These are phyloP conservation scores for Tetrahymena borealis DNA, from an alignment of 73 alveolate genomes.

Conservation along the genomic window DNA sequence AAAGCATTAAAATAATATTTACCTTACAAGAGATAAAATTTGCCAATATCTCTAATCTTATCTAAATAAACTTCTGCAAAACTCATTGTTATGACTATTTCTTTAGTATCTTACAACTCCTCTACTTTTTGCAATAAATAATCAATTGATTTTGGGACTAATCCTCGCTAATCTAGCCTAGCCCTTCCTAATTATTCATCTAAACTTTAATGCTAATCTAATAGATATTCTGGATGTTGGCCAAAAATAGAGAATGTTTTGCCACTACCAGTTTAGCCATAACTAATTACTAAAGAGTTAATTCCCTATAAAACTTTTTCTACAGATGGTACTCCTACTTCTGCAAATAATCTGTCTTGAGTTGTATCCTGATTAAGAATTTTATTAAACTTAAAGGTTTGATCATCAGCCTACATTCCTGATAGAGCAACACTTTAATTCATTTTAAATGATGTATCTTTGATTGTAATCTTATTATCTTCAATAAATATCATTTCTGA, in stretches of 20 bases:
- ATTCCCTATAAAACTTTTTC: slow-evolving; percentile 15
- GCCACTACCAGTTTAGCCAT: slow-evolving; percentile 37
- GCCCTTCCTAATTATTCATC: slow-evolving; percentile 4
- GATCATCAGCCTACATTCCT: slow-evolving; percentile 24
- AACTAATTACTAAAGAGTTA: neutral
- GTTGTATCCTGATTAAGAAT: neutral
- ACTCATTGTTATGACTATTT: slow-evolving; percentile 22
- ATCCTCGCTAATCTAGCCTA: slow-evolving; percentile 7
- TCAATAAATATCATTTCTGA: slow-evolving; percentile 25
- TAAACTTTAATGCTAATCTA: neutral
- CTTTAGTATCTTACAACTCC: slow-evolving; percentile 35
- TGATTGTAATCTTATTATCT: slow-evolving; percentile 4
- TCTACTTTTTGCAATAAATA: slow-evolving; percentile 9
- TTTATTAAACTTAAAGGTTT: neutral
- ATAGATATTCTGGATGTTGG: neutral
- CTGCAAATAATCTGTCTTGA: neutral
- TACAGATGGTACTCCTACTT: neutral
- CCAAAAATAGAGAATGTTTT: slow-evolving; percentile 36
- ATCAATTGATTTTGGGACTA: slow-evolving; percentile 11
- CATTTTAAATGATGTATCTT: slow-evolving; percentile 4
- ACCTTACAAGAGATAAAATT: neutral
- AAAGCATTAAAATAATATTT: neutral
- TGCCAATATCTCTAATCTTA: slow-evolving; percentile 28
- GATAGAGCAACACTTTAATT: slow-evolving; percentile 11
- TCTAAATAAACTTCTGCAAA: slow-evolving; percentile 29